A percentile compares a stretch with the other conserved stretches of the same genome.
These are phyloP conservation scores for Chiua virens DNA, from an alignment of 768 basidiomycete genomes.

Conservation along the genomic window DNA sequence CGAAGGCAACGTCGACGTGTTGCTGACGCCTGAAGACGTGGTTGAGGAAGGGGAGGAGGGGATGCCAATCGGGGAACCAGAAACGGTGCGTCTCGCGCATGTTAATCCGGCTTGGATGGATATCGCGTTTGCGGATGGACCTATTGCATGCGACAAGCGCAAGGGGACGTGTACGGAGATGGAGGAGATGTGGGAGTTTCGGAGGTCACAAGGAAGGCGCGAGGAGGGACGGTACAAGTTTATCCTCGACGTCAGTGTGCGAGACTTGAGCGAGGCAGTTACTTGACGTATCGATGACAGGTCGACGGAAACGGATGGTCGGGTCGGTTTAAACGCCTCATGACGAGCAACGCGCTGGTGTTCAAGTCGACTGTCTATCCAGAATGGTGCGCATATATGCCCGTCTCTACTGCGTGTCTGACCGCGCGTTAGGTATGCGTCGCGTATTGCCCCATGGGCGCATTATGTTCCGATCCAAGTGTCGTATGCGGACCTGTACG, in stretches of 20 bases:
- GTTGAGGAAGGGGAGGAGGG: too few species aligned
- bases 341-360: conserved; percentile 61
- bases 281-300: too few species aligned
- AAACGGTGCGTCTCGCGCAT: conserved; percentile 27
- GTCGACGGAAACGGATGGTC: conserved; percentile 71
- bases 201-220: conserved; percentile 37
- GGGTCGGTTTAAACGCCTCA: conserved; percentile 64
- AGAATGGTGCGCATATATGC: conserved; percentile 50
- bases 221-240: conserved; percentile 63
- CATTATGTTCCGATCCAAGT: conserved; percentile 72
- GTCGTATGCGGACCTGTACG: conserved; percentile 67
- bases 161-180: conserved; percentile 42
- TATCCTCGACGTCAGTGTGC: conserved; percentile 49
- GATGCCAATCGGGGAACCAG: too few species aligned
- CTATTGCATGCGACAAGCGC: conserved; percentile 39
- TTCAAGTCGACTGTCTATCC: conserved; percentile 73
- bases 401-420: not conserved
- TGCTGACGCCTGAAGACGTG: conserved; percentile 17
- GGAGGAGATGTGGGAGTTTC: conserved; percentile 15
- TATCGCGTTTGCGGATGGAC: conserved; percentile 51
- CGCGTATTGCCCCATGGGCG: conserved; percentile 66
- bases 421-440: conserved; percentile 44
- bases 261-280: too few species aligned
- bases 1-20: conserved; percentile 38
- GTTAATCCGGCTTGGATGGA: conserved; percentile 33